A percentile compares a stretch with the other conserved stretches of the same genome.
Conservation (phyloP, 1,284 basidiomycete species). For the Microbotryum silenes-acaulis region DNA sequence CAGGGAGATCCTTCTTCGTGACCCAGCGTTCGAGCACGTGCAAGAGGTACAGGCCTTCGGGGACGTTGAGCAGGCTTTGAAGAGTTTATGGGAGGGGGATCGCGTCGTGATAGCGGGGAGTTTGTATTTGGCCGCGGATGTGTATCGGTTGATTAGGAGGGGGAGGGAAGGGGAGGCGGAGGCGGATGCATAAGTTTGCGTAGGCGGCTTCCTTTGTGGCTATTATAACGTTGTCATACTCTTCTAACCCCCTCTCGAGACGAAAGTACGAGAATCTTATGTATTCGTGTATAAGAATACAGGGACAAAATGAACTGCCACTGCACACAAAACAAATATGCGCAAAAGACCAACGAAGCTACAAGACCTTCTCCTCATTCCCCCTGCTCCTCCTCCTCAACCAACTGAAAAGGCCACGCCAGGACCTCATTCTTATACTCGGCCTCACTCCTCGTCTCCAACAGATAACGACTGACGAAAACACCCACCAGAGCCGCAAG, state of each 20-base stretch:
- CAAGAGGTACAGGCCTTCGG: conserved; percentile 17
- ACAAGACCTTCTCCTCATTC: not conserved
- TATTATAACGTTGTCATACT: too few relatives aligned
- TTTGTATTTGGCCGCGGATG: conserved; percentile 80
- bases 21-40: conserved; percentile 38
- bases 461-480: conserved; percentile 30
- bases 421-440: conserved; percentile 1
- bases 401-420: not conserved
- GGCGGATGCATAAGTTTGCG: too few relatives aligned
- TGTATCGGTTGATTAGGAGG: conserved; percentile 52
- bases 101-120: conserved; percentile 75
- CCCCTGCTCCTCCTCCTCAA: not conserved
- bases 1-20: conserved; percentile 40
- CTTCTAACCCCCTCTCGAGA: too few relatives aligned
- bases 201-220: too few relatives aligned
- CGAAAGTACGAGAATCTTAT: too few relatives aligned
- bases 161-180: not conserved
- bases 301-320: too few relatives aligned
- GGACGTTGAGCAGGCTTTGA: conserved; percentile 28
- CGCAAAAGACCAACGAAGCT: too few relatives aligned
- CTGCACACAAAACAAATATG: too few relatives aligned
- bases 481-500: conserved; percentile 37
- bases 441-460: conserved; percentile 24
- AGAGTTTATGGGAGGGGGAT: conserved; percentile 37
- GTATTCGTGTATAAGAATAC: too few relatives aligned